Base-by-base conservation (phyloP, 306 rosid species). In the Cucumis hystrix region DNA sequence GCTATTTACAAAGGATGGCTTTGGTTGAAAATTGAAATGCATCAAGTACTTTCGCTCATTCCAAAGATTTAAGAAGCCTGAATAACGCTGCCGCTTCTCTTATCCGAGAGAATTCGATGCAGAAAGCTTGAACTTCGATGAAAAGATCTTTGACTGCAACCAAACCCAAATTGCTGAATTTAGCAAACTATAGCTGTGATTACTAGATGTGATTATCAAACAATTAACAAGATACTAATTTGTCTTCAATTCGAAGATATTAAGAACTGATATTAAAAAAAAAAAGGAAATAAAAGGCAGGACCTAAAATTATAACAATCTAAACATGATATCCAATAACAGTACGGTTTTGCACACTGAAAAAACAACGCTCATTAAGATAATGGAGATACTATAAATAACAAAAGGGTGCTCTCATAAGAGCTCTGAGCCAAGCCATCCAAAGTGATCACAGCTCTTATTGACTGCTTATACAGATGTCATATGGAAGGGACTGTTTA, bases 71-170 rank as follows among this genome's bases (percentile, higher is more conserved):
- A 63, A 93, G 96, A 79, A 91, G 98, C 91, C 97, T 91, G 82
- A 91, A 93, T 8, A 93, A 89, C 18, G 96, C 80, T 14, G 97
- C 91, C 15, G 98, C 98, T 86, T 93, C 97, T 77, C 98, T 89
- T 79, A 93, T 93, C 81, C 98, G 90, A 8, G 93, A 88, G 81
- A 93, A 93, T 79, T 93, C 97, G 8, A 93, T 91, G 88, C 98
- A 93, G 84, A 93, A 93, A 12, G 98, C 96, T 81, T 93, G 96
- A 82, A 93, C 93, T 85, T 93, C 96, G 62, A 89, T 93, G 90
- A 91, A 93, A 17, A 93, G 89, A 86, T 93, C 97, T 83, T 91
- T 89, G 47, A 93, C 98, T 91, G 93, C 89, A 85, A 51, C 63
- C 33, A 7, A 37, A 4, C 15, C 43, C 61, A 59, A 60, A 35